phyloP scores from a whole-genome alignment of 768 basidiomycete species.

The Termitomyces sp. region DNA sequence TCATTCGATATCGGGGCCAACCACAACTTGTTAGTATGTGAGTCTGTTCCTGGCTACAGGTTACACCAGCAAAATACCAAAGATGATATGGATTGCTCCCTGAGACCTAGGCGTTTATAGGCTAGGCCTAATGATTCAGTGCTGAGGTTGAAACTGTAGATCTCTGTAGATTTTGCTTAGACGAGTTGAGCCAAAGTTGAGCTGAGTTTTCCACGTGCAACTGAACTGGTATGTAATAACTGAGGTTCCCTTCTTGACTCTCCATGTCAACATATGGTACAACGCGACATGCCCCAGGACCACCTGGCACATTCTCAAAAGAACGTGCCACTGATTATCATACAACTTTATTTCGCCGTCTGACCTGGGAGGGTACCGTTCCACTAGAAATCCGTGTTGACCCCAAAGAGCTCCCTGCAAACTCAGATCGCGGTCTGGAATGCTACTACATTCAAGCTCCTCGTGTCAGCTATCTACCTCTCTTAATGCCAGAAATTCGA shows the following conservation, averaged over 20 bases:
- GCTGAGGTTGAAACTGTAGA: too few species aligned
- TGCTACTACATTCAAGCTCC: slow-evolving; percentile 90
- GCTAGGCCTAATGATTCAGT: too few species aligned
- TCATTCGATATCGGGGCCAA: not conserved
- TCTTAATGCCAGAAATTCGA: slow-evolving; percentile 85
- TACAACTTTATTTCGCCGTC: slow-evolving; percentile 80
- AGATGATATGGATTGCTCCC: too few species aligned
- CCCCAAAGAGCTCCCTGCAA: slow-evolving; percentile 84
- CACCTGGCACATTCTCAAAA: slow-evolving; percentile 28
- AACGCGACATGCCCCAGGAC: slow-evolving; percentile 42
- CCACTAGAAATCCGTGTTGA: slow-evolving; percentile 88
- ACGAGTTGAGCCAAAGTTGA: too few species aligned
- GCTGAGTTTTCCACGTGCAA: slow-evolving; percentile 1
- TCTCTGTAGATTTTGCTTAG: too few species aligned
- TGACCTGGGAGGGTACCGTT: slow-evolving; percentile 90
- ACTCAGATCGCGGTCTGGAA: slow-evolving; percentile 85
- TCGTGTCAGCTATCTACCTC: slow-evolving; percentile 88
- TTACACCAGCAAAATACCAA: too few species aligned
- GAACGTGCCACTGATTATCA: slow-evolving; percentile 45
- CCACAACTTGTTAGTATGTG: too few species aligned
- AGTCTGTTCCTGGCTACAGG: too few species aligned
- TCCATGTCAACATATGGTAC: slow-evolving; percentile 52
- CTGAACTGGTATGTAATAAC: too few species aligned
- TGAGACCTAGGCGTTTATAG: too few species aligned
- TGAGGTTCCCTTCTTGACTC: not conserved